A percentile compares a stretch with the other conserved stretches of the same genome.
Conservation (phyloP, 441 rosid genomes). For the Populus hybrid region DNA sequence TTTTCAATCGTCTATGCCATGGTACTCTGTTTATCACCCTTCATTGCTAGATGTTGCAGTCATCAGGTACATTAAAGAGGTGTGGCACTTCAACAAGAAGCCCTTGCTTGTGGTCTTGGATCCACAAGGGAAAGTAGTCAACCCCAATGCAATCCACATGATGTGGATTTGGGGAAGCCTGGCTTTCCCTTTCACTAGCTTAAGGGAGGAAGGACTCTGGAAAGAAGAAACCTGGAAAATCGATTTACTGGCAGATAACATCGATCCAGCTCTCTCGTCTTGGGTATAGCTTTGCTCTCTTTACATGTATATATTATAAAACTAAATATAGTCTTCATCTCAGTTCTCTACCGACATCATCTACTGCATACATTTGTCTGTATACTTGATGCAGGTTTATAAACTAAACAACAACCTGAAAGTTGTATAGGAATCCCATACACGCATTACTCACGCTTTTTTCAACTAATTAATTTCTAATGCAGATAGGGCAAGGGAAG, state of each 20-base stretch:
- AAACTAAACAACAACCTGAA: constrained; percentile 18
- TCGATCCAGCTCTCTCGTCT: constrained; percentile 42
- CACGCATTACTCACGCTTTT: no score
- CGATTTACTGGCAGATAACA: constrained; percentile 57
- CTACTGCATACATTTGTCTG: no score
- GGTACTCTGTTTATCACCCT: constrained; percentile 64
- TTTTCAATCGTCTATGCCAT: constrained; percentile 50
- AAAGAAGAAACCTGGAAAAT: constrained; percentile 55
- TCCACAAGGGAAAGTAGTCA: constrained; percentile 60
- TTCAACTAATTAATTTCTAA: no score
- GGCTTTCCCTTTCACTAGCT: constrained; percentile 72
- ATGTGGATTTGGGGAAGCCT: constrained; percentile 76
- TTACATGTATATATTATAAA: neutral
- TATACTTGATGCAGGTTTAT: neutral
- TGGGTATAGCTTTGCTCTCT: constrained; percentile 42
- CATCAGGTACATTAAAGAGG: constrained; percentile 47
- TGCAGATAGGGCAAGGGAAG: no score
- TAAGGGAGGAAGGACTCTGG: constrained; percentile 62
- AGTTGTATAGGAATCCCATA: no score
- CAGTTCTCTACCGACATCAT: no score
- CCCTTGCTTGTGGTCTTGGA: constrained; percentile 71
- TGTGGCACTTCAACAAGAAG: constrained; percentile 66
- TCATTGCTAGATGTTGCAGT: constrained; percentile 51
- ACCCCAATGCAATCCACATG: constrained; percentile 79
- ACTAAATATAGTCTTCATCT: no score